Base-by-base conservation (phyloP, 2,329 filamentous ascomycete genomes). In the Fusarium nematophilum region DNA sequence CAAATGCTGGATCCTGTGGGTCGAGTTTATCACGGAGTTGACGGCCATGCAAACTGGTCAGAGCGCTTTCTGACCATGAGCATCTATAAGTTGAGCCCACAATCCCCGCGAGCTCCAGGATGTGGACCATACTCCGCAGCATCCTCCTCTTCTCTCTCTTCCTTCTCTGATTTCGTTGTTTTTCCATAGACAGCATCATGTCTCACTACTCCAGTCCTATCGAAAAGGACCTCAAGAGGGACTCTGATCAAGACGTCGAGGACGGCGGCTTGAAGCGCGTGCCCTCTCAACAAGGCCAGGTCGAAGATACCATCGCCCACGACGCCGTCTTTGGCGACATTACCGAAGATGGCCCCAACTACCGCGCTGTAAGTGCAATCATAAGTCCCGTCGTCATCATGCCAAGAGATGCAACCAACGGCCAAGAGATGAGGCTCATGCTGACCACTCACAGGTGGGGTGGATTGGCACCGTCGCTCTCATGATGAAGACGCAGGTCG, bases 401-500 rank as follows among this genome's bases (percentile, higher is more conserved):
- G 36, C 36, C 30, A 21, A 26, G 10, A 3, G 4, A 9, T 40
- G n/a, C n/a, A n/a, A n/a, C n/a, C n/a, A n/a, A n/a, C n/a, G n/a
- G n/a, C n/a, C n/a, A n/a, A n/a, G n/a, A n/a, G n/a, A n/a, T 7
- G 18, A 5, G 3, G 5, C 15, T 3, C 11, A 5, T 18, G 29
- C 39, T 63, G 17, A 64, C 29, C 29, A 6, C 25, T 6, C 21
- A 21, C 75, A 76, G 73, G 79, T 39, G 9, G 76, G 77, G 40
- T 81, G 78, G 79, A 53, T 77, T 4, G 78, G 77, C 21, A 79
- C 79, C 8, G 66, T 73, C 1, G 76, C 75, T 11, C 71, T 81
- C 17, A 81, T 80, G 78, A 78, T 80, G 75, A 80, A 81, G 70
- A 79, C 75, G 3, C 77, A 80, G 56, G 73, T 81, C 29, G 78